phyloP scores from a whole-genome alignment of 306 rosid species.

The Quercus glauca region DNA sequence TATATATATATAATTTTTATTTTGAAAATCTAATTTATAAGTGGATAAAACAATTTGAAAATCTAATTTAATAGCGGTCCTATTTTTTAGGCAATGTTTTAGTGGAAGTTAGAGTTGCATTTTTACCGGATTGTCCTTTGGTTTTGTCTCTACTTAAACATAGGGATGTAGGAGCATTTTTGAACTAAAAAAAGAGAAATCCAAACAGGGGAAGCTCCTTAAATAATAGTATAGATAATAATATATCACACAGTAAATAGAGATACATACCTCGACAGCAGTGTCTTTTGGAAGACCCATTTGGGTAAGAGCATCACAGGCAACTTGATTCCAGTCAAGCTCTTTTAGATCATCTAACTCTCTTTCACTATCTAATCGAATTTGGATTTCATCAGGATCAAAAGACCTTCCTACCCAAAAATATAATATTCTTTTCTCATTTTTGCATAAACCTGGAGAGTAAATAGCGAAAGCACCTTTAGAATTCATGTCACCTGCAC shows the following conservation, averaged over 20 bases:
- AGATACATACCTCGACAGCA: slow-evolving; percentile 57
- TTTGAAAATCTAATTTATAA: no score
- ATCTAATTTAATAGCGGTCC: no score
- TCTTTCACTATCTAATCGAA: slow-evolving; percentile 48
- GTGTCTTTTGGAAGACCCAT: slow-evolving; percentile 62
- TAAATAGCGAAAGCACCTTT: slow-evolving; percentile 66
- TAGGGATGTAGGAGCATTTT: no score
- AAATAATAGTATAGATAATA: background rate
- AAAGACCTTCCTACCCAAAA: slow-evolving; percentile 83
- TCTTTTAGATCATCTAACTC: slow-evolving; percentile 42
- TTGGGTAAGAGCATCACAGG: slow-evolving; percentile 48
- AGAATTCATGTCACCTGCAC: slow-evolving; percentile 61
- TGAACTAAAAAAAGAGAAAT: no score
- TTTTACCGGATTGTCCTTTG: no score
- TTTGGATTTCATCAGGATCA: slow-evolving; percentile 39
- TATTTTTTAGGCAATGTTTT: no score
- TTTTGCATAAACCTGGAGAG: slow-evolving; percentile 44
- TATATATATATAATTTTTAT: no score
- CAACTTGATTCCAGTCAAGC: slow-evolving; percentile 65
- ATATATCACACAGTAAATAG: background rate
- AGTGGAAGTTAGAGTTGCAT: no score
- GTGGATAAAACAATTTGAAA: no score
- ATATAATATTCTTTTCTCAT: slow-evolving; percentile 50
- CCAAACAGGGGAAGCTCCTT: fast-evolving
- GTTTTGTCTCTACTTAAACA: no score